A percentile compares a stretch with the other conserved stretches of the same genome.
Evolutionary conservation across 805 yeast species (phyloP).

Genomic region (Metschnikowia lochheadii): DNA sequence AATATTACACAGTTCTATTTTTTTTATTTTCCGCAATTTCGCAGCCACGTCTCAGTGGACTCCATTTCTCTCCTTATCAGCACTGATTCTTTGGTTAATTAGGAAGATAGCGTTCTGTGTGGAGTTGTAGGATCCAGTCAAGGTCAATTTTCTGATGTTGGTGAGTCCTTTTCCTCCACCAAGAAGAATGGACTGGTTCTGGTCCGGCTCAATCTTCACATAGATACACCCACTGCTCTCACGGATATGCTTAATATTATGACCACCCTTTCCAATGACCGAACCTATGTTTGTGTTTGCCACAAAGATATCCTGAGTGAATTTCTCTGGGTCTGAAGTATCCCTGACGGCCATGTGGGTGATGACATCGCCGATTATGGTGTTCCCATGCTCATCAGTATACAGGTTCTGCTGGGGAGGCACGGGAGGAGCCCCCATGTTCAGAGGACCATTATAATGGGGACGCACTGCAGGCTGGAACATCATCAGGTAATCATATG

Average conservation of each 20-base stretch:
- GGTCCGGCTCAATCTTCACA: constrained; percentile 64
- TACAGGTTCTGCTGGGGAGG: constrained; percentile 31
- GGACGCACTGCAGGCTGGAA: constrained; percentile 37
- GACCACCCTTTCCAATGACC: constrained; percentile 83
- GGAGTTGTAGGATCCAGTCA: constrained; percentile 63
- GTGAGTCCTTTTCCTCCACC: constrained; percentile 43
- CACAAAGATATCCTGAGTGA: constrained; percentile 67
- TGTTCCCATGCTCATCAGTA: constrained; percentile 44
- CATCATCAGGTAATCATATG: constrained; percentile 39
- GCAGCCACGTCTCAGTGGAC: constrained; percentile 4
- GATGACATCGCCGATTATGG: constrained; percentile 41
- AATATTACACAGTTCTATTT: not conserved
- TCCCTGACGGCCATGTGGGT: constrained; percentile 36
- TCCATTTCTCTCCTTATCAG: constrained; percentile 53
- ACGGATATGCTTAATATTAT: constrained; percentile 72
- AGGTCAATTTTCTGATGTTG: constrained; percentile 53
- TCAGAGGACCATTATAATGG: constrained; percentile 17
- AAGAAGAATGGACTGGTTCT: constrained; percentile 45
- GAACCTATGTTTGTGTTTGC: constrained; percentile 79
- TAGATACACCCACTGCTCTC: constrained; percentile 68
- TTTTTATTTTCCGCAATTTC: no score
- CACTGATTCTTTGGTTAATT: constrained; percentile 67
- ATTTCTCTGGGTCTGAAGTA: constrained; percentile 42
- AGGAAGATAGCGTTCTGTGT: constrained; percentile 70
- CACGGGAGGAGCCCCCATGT: constrained; percentile 6